A percentile compares a stretch with the other conserved stretches of the same genome.
Evolutionary conservation across 176 grass and related monocot species (phyloP).

Genomic region (Aegilops longissima): DNA sequence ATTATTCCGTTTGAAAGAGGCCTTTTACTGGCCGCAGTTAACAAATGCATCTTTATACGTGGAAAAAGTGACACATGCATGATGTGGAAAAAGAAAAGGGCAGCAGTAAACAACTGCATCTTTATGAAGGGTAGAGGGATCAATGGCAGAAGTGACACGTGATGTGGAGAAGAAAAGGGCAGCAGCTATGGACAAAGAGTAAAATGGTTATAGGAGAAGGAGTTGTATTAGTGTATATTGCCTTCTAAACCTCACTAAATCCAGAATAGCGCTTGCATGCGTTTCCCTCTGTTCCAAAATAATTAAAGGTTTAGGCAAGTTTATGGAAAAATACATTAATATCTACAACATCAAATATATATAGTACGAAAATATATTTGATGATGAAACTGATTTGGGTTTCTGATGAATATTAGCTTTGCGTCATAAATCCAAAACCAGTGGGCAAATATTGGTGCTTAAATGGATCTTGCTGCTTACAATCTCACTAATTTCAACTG

Average conservation of each 20-base stretch:
- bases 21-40: not conserved
- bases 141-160: not conserved
- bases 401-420: not conserved
- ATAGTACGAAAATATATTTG: no score
- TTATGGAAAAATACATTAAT: not conserved
- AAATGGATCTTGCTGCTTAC: no score
- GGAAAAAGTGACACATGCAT: not conserved
- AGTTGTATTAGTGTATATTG: not conserved
- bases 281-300: not conserved
- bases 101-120: not conserved
- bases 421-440: no score
- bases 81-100: not conserved
- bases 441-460: no score
- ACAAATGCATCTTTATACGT: not conserved
- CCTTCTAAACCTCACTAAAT: conserved; percentile 15
- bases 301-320: not conserved
- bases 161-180: not conserved
- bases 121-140: not conserved
- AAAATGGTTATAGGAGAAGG: not conserved
- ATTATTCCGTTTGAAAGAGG: not conserved
- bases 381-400: not conserved
- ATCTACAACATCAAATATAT: no score
- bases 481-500: no score
- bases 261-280: not conserved
- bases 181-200: not conserved